A percentile compares a stretch with the other conserved stretches of the same genome.
These are phyloP conservation scores for Chenopodium formosanum DNA, from an alignment of 148 eudicot genomes.

Conservation along the genomic window DNA sequence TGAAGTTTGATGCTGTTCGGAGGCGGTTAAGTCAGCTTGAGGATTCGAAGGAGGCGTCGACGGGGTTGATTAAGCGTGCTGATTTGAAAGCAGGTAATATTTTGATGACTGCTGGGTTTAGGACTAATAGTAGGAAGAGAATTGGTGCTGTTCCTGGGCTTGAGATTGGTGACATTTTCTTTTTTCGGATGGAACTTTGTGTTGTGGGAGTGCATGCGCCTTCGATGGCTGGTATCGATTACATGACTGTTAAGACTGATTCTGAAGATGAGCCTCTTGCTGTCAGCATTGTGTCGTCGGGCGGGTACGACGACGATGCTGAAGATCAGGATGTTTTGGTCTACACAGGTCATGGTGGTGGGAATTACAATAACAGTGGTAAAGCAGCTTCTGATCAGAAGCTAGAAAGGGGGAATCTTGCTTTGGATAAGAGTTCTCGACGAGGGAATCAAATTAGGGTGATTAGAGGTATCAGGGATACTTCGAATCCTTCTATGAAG, in stretches of 20 bases:
- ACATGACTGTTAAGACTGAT: conserved; percentile 45
- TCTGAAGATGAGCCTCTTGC: conserved; percentile 76
- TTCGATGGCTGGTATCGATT: conserved; percentile 93
- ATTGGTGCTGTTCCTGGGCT: conserved; percentile 80
- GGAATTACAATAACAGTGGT: conserved; percentile 54
- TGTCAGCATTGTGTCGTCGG: conserved; percentile 85
- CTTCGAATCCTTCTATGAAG: conserved; percentile 37
- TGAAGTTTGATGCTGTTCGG: conserved; percentile 64
- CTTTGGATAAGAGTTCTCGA: conserved; percentile 76
- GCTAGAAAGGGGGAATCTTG: conserved; percentile 89
- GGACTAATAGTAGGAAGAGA: conserved; percentile 66
- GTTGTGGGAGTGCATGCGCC: conserved; percentile 83
- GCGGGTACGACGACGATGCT: conserved; percentile 80
- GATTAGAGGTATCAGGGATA: conserved; percentile 71
- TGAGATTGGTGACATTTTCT: conserved; percentile 88
- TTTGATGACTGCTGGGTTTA: conserved; percentile 61
- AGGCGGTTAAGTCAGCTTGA: conserved; percentile 67
- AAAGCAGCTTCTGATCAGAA: conserved; percentile 71
- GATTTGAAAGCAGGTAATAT: conserved; percentile 57
- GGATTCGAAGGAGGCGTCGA: conserved; percentile 50
- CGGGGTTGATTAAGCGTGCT: conserved; percentile 56
- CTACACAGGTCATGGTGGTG: conserved; percentile 93
- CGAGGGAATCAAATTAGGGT: conserved; percentile 78
- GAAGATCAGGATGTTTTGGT: conserved; percentile 69
- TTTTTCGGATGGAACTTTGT: conserved; percentile 91